A percentile compares a stretch with the other conserved stretches of the same genome.
These are phyloP conservation scores for Nakazawaea wickerhamii DNA, from an alignment of 805 yeast genomes.

Conservation along the genomic window DNA sequence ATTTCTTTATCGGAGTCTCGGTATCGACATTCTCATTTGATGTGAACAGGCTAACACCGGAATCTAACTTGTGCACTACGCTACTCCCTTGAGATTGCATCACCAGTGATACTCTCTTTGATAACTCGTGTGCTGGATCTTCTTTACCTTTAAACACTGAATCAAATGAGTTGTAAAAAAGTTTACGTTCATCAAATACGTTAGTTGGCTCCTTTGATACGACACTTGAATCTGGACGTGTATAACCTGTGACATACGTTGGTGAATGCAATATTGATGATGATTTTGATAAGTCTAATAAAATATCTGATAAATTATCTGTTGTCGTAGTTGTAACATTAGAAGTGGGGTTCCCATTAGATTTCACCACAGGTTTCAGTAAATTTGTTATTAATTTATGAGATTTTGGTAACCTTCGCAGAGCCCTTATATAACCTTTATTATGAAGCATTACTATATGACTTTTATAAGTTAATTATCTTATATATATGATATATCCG, in stretches of 20 bases:
- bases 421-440: too few species aligned
- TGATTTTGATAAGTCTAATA: conserved; percentile 9
- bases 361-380: too few species aligned
- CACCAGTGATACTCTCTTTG: conserved; percentile 3
- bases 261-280: conserved; percentile 9
- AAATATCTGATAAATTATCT: conserved; percentile 1
- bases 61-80: conserved; percentile 1
- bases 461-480: too few species aligned
- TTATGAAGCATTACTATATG: too few species aligned
- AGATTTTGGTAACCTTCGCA: too few species aligned
- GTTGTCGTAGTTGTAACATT: neutral
- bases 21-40: conserved; percentile 4
- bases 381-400: too few species aligned
- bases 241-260: conserved; percentile 3
- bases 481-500: too few species aligned
- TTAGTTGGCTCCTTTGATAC: conserved; percentile 8
- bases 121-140: conserved; percentile 1
- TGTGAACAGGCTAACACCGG: conserved; percentile 4
- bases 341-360: neutral
- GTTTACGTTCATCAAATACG: conserved; percentile 10
- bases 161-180: conserved; percentile 6
- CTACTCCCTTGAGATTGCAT: neutral
- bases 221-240: conserved; percentile 9
- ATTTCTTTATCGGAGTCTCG: neutral
- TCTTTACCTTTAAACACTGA: neutral